Evolutionary conservation across 345 rosid species (phyloP).

Genomic region (Linum trigynum): DNA sequence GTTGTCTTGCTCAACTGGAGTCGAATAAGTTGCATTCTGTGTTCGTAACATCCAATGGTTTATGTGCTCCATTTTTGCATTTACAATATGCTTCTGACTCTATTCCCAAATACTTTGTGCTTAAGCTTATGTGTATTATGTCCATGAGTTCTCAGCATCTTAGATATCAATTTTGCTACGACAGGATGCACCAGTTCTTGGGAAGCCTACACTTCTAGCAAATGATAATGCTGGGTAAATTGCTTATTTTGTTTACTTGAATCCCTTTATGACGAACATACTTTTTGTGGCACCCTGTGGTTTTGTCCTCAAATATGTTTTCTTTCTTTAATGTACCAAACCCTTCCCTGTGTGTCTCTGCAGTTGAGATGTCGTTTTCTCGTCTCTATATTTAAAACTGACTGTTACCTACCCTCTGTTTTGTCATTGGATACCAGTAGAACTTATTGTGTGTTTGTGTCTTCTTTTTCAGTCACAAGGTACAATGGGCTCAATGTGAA

Average conservation of each 20-base stretch:
- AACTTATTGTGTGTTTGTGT: slow-evolving; percentile 2
- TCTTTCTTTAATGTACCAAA: neutral
- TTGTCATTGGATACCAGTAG: no score
- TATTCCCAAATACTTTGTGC: no score
- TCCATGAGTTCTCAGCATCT: no score
- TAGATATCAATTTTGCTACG: slow-evolving; percentile 5
- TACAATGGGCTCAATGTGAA: slow-evolving; percentile 73
- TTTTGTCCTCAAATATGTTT: neutral
- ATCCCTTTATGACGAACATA: no score
- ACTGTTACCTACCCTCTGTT: no score
- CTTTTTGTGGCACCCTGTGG: neutral
- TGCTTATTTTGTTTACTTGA: slow-evolving; percentile 7
- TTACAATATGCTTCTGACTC: no score
- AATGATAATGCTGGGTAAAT: slow-evolving; percentile 57
- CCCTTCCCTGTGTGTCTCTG: no score
- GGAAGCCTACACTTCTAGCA: slow-evolving; percentile 63
- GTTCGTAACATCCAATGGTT: neutral
- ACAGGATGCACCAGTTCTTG: slow-evolving; percentile 87
- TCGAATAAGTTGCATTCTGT: neutral
- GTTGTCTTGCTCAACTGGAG: neutral
- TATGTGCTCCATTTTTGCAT: neutral
- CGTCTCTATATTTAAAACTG: no score
- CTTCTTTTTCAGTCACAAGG: slow-evolving; percentile 37
- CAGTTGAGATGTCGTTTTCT: no score
- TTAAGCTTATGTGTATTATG: no score